A percentile compares a stretch with the other conserved stretches of the same genome.
Conservation (phyloP, 768 basidiomycete species). For the Tulasnella sp. region DNA sequence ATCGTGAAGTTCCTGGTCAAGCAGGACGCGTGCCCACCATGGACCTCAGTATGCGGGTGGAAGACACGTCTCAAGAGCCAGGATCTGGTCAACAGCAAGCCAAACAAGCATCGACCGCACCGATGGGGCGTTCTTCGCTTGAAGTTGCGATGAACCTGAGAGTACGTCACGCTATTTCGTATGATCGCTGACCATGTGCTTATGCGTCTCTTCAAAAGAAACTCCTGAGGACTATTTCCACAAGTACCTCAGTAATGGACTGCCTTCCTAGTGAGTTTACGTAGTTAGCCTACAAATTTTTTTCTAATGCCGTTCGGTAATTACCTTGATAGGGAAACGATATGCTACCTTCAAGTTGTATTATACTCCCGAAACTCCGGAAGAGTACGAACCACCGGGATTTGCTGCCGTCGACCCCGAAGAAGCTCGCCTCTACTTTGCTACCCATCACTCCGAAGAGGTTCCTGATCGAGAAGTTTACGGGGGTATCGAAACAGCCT, state of each 20-base stretch:
- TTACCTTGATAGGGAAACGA: slow-evolving; percentile 48
- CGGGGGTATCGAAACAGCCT: neutral
- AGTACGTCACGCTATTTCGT: slow-evolving; percentile 33
- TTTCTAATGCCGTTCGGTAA: slow-evolving; percentile 31
- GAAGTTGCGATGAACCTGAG: slow-evolving; percentile 46
- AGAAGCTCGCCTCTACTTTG: slow-evolving; percentile 73
- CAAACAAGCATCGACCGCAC: neutral
- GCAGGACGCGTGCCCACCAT: slow-evolving; percentile 57
- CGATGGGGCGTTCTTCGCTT: neutral
- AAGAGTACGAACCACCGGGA: slow-evolving; percentile 76
- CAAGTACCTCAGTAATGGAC: slow-evolving; percentile 30
- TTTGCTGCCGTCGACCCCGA: slow-evolving; percentile 64
- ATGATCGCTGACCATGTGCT: neutral
- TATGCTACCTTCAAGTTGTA: slow-evolving; percentile 85
- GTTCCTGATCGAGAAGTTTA: slow-evolving; percentile 54
- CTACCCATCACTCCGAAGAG: slow-evolving; percentile 65
- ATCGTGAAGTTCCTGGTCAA: slow-evolving; percentile 57
- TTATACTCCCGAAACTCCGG: slow-evolving; percentile 70
- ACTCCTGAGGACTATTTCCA: slow-evolving; percentile 66
- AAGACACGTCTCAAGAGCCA: slow-evolving; percentile 38
- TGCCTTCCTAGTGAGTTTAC: slow-evolving; percentile 56
- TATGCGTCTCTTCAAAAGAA: slow-evolving; percentile 38
- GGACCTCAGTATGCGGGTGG: slow-evolving; percentile 56
- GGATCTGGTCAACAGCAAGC: neutral
- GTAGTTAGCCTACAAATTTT: neutral